Evolutionary conservation across 441 rosid species (phyloP), one percentile per base, ranked within the genome.

Genomic region (Populus trichocarpa): DNA sequence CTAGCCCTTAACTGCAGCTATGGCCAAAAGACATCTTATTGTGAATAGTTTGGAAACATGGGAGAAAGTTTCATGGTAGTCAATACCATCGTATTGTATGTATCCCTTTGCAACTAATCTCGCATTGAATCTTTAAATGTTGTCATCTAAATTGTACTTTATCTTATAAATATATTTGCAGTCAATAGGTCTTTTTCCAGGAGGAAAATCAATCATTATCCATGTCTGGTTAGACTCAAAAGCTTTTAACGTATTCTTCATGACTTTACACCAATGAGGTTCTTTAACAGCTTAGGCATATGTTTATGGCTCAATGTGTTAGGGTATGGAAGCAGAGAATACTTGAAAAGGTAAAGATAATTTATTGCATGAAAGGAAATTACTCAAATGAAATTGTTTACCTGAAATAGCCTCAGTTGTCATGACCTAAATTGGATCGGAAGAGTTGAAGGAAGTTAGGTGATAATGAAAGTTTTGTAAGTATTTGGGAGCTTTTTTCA

Each of bases 261-360:
- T 50, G n/a, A 7, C n/a, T 50, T 1, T 2, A 50, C 59, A 6
- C n/a, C n/a, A 50, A 0, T 50, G 0, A 50, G 59, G n/a, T 0
- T 50, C n/a, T 5, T 4, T 0, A 16, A 50, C 0, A 53, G 1
- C n/a, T 53, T 53, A 0, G 0, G 61, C 61, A 16, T 53, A 53
- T 6, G 22, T 53, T 6, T 53, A 6, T 16, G 61, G 61, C 61
- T 53, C 61, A 53, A 0, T 53, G 2, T 53, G 61, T 1, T 2
- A 53, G 0, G 61, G 1, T 5, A 18, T 18, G 3, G 22, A 6
- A 53, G 22, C 0, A 53, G 8, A 5, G 0, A 16, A 53, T 0
- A 53, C 22, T 53, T 53, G 8, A 53, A 16, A 53, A 6, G 1
- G 8, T 0, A 0, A 5, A 53, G n/a, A 53, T 4, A 53, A 53